These are phyloP conservation scores for Poronia punctata DNA, from an alignment of 495 filamentous ascomycete species.

Conservation along the genomic window DNA sequence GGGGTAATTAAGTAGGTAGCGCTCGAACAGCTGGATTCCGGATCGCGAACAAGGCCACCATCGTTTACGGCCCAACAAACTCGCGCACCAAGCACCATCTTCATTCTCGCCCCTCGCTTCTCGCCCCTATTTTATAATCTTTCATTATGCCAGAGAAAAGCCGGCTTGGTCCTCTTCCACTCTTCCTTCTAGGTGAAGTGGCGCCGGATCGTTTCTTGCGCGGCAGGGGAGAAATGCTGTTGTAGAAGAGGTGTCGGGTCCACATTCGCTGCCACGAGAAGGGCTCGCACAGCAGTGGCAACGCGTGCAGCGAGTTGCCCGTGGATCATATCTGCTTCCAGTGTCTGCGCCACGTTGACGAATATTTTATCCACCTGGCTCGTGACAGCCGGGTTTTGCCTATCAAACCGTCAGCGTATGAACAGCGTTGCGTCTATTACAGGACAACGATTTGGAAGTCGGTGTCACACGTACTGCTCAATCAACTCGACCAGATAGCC, in stretches of 20 bases:
- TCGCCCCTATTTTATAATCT: too few relatives aligned
- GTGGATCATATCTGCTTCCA: conserved; percentile 85
- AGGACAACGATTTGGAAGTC: background rate
- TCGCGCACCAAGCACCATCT: too few relatives aligned
- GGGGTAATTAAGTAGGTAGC: too few relatives aligned
- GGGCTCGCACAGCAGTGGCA: conserved; percentile 61
- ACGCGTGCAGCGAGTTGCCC: conserved; percentile 70
- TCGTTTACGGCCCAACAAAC: too few relatives aligned
- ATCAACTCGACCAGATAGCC: conserved; percentile 86
- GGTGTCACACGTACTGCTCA: conserved; percentile 69
- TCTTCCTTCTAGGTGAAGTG: conserved; percentile 51
- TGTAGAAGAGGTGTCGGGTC: conserved; percentile 65
- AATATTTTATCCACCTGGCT: conserved; percentile 71
- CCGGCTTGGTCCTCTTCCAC: too few relatives aligned
- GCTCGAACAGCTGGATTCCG: too few relatives aligned
- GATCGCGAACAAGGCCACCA: too few relatives aligned
- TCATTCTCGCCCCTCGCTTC: too few relatives aligned
- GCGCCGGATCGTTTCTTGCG: conserved; percentile 65
- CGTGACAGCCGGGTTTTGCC: conserved; percentile 80
- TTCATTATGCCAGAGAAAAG: too few relatives aligned
- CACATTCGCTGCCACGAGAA: conserved; percentile 61
- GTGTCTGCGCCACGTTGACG: conserved; percentile 71
- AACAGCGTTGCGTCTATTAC: background rate
- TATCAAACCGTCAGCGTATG: conserved; percentile 26
- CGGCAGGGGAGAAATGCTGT: conserved; percentile 60